These are phyloP conservation scores for Jasminum sambac DNA, from an alignment of 257 asterid species.

Conservation along the genomic window DNA sequence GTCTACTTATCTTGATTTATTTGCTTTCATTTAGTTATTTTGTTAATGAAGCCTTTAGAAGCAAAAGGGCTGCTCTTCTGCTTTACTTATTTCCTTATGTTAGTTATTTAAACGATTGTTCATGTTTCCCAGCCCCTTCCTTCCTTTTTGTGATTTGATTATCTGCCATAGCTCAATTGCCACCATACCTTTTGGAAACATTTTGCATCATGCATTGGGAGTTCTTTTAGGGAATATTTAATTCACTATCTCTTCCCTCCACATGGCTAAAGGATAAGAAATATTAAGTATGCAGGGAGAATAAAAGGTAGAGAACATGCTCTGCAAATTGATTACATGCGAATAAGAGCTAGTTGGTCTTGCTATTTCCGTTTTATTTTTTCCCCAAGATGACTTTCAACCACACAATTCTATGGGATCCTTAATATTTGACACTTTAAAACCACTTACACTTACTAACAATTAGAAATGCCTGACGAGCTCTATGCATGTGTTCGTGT, in stretches of 20 bases:
- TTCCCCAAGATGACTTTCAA: too few relatives aligned
- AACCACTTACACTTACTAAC: too few relatives aligned
- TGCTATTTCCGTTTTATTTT: too few relatives aligned
- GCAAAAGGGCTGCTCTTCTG: neutral
- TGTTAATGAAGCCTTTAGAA: neutral
- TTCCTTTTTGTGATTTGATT: neutral
- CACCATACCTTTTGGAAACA: slow-evolving; percentile 11
- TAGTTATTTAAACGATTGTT: neutral
- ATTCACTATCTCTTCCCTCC: neutral
- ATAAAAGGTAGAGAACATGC: neutral
- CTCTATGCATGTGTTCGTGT: neutral
- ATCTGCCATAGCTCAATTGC: slow-evolving; percentile 10
- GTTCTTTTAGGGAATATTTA: neutral
- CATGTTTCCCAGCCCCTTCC: too few relatives aligned
- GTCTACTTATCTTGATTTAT: slow-evolving; percentile 25
- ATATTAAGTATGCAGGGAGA: slow-evolving; percentile 1
- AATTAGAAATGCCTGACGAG: neutral
- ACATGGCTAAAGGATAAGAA: neutral
- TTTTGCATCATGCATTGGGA: neutral
- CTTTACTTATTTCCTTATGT: slow-evolving; percentile 3
- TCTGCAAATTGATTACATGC: slow-evolving; percentile 7
- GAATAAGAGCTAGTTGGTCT: too few relatives aligned
- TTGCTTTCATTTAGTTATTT: neutral
- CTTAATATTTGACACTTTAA: too few relatives aligned
- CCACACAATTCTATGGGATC: too few relatives aligned